These are phyloP conservation scores for Verticillium longisporum DNA, from an alignment of 2,329 filamentous ascomycete genomes.

Conservation along the genomic window DNA sequence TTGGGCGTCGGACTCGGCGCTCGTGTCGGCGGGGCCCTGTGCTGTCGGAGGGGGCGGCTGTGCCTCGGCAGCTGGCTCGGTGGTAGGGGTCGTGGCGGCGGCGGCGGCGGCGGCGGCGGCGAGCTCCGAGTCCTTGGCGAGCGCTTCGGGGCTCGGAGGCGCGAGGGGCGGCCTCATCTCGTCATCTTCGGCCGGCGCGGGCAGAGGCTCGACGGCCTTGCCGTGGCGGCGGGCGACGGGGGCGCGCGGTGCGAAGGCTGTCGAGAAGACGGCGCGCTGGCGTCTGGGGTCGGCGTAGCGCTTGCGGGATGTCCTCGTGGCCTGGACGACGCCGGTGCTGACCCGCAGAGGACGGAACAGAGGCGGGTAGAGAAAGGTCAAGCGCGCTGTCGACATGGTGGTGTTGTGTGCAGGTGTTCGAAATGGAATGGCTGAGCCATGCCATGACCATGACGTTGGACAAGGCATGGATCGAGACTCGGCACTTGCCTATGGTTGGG, in stretches of 20 bases:
- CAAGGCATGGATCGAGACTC: not conserved
- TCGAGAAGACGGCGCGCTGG: slow-evolving; percentile 27
- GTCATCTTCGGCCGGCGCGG: slow-evolving; percentile 21
- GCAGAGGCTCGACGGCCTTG: slow-evolving; percentile 51
- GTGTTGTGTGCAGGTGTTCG: not conserved
- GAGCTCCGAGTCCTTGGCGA: slow-evolving; percentile 10
- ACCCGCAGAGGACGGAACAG: slow-evolving; percentile 49
- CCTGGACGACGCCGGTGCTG: slow-evolving; percentile 32
- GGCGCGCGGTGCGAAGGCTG: slow-evolving; percentile 24
- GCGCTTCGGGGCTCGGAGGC: slow-evolving; percentile 5
- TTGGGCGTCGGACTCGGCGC: not conserved
- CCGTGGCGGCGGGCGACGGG: slow-evolving; percentile 49
- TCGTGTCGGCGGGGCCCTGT: not conserved
- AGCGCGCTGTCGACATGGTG: slow-evolving; percentile 53
- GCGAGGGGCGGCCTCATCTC: not conserved
- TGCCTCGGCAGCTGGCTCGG: slow-evolving; percentile 6
- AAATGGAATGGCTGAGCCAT: not conserved
- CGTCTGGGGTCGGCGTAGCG: slow-evolving; percentile 18
- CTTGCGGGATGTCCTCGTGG: slow-evolving; percentile 26
- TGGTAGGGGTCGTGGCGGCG: not conserved
- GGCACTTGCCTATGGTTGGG: not conserved
- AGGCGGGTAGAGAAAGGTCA: slow-evolving; percentile 64
- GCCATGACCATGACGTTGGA: not conserved
- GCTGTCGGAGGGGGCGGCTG: slow-evolving; percentile 1
- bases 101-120: not conserved